Conservation (phyloP, 352 stramenopile genomes). For the Pythium guiyangense region DNA sequence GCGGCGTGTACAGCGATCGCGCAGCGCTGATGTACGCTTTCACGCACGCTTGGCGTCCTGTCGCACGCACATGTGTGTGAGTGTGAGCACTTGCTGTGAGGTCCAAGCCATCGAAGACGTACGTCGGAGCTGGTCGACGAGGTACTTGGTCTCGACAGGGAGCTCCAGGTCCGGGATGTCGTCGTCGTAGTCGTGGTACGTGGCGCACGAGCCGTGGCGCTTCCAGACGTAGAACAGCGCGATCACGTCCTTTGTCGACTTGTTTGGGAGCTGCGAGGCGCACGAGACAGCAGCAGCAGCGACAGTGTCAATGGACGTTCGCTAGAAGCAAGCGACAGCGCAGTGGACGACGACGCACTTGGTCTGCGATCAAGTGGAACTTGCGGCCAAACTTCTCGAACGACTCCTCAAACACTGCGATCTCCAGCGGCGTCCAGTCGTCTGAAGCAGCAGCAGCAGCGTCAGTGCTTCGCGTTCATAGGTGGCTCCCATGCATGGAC, state of each 20-base stretch:
- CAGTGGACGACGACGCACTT: slow-evolving; percentile 36
- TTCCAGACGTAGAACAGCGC: slow-evolving; percentile 88
- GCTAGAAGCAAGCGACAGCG: background rate
- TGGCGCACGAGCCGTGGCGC: slow-evolving; percentile 48
- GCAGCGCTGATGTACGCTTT: slow-evolving; percentile 65
- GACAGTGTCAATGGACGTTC: too few relatives aligned
- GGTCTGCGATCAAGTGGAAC: slow-evolving; percentile 67
- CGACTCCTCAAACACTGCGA: slow-evolving; percentile 73
- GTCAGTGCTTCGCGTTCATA: background rate
- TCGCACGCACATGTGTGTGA: background rate
- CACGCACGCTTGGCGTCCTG: slow-evolving; percentile 60
- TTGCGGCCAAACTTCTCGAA: slow-evolving; percentile 74
- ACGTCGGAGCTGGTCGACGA: slow-evolving; percentile 64
- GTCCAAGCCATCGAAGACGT: slow-evolving; percentile 5
- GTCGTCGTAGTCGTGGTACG: slow-evolving; percentile 37
- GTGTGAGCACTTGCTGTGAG: background rate
- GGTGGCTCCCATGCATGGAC: background rate
- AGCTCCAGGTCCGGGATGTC: slow-evolving; percentile 50
- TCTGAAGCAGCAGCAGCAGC: slow-evolving; percentile 30
- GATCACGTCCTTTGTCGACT: slow-evolving; percentile 61
- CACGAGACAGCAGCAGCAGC: background rate
- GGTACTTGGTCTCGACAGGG: slow-evolving; percentile 49
- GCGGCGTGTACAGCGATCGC: slow-evolving; percentile 42
- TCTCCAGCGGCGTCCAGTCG: slow-evolving; percentile 66
- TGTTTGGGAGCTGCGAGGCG: slow-evolving; percentile 41